Conservation (phyloP, 2,329 filamentous ascomycete genomes). For the Colletotrichum cereale region DNA sequence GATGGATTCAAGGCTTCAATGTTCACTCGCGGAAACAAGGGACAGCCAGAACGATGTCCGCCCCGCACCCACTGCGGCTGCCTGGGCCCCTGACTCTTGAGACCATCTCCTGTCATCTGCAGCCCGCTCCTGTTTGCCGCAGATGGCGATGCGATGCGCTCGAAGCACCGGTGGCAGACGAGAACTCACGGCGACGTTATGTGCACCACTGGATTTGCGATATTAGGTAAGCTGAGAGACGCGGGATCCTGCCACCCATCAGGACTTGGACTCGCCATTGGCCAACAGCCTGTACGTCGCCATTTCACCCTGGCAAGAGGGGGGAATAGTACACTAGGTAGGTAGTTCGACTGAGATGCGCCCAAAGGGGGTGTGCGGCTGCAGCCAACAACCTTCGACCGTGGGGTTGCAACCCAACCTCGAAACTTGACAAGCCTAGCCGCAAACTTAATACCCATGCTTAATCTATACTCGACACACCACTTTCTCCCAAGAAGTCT, state of each 20-base stretch:
- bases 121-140: not conserved
- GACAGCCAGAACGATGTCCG: not conserved
- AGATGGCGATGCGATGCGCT: not conserved
- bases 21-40: not conserved
- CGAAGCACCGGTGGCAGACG: not conserved
- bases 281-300: conserved; percentile 1
- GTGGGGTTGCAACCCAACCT: conserved; percentile 10
- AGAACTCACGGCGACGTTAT: conserved; percentile 3
- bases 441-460: not conserved
- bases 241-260: conserved; percentile 1
- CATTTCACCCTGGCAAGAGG: conserved; percentile 2
- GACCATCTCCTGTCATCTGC: conserved; percentile 14
- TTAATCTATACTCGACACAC: conserved; percentile 11
- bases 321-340: not conserved
- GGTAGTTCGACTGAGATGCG: not conserved
- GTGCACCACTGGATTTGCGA: conserved; percentile 21
- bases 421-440: conserved; percentile 21
- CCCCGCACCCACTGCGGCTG: not conserved
- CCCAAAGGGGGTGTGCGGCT: conserved; percentile 11
- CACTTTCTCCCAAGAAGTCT: not conserved
- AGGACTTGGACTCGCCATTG: not conserved
- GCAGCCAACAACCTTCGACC: conserved; percentile 15
- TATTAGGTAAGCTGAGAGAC: not conserved
- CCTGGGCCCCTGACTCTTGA: conserved; percentile 10
- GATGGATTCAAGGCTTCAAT: not conserved